These are phyloP conservation scores for Corymbia calophylla DNA, from an alignment of 441 rosid genomes.

Conservation along the genomic window DNA sequence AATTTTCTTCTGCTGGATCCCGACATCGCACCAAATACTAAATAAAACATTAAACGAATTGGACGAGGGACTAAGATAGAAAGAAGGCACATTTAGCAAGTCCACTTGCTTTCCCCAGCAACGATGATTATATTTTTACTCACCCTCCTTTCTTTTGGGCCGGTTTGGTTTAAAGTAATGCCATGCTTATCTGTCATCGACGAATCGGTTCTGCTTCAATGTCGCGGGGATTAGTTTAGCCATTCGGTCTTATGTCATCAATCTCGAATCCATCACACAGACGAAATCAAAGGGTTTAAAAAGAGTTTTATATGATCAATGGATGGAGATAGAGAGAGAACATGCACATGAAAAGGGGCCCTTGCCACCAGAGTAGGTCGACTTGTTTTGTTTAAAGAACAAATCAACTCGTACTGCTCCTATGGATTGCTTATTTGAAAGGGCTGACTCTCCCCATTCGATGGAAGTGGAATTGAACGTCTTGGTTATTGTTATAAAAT, in stretches of 20 bases:
- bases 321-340: not conserved
- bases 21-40: not conserved
- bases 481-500: not conserved
- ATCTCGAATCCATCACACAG: not conserved
- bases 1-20: not conserved
- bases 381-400: accelerated
- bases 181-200: not conserved
- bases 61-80: not conserved
- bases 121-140: not conserved
- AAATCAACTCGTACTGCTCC: not conserved
- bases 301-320: accelerated
- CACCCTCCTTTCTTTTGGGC: not conserved
- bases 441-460: not conserved
- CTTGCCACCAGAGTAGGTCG: not conserved
- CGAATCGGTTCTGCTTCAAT: not conserved
- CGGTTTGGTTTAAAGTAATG: not conserved
- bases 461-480: accelerated
- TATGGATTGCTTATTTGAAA: not conserved
- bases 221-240: not conserved
- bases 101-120: not conserved
- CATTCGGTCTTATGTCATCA: not conserved
- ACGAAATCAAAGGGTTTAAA: not conserved
- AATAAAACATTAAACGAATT: not conserved
- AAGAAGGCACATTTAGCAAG: not conserved
- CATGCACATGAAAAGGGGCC: not conserved